Percentiles rank a stretch among this genome's conserved stretches.
phyloP scores from a whole-genome alignment of 192 early-diverging fungal species.

The Tieghemiomyces parasiticus region DNA sequence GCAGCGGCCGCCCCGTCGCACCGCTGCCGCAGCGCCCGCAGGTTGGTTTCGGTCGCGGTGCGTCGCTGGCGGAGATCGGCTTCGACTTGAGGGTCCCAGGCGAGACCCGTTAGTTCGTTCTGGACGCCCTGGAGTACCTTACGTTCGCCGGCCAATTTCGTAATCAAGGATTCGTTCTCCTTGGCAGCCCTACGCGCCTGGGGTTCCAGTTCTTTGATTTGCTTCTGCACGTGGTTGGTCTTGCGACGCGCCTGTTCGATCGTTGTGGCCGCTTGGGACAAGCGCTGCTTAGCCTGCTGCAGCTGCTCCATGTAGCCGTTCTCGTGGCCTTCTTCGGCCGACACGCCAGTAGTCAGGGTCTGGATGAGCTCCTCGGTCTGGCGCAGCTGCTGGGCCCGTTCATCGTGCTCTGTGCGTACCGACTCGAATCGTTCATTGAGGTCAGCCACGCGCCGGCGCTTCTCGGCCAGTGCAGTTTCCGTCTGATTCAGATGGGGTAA shows the following conservation, averaged over 20 bases:
- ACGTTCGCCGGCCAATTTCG: background rate
- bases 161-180: slow-evolving; percentile 45
- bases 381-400: slow-evolving; percentile 20
- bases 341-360: slow-evolving; percentile 84
- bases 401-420: slow-evolving; percentile 27
- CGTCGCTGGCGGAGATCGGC: background rate
- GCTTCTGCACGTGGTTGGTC: slow-evolving; percentile 53
- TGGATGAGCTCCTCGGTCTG: slow-evolving; percentile 71
- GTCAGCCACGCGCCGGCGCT: slow-evolving; percentile 13
- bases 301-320: slow-evolving; percentile 95
- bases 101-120: background rate
- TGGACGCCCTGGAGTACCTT: background rate
- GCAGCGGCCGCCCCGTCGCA: slow-evolving; percentile 25
- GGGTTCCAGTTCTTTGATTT: slow-evolving; percentile 48
- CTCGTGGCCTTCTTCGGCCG: slow-evolving; percentile 81
- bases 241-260: slow-evolving; percentile 74
- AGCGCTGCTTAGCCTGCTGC: slow-evolving; percentile 54
- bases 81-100: background rate
- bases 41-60: background rate
- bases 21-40: slow-evolving; percentile 23
- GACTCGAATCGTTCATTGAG: slow-evolving; percentile 19
- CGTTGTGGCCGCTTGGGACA: slow-evolving; percentile 41
- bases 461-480: slow-evolving; percentile 15
- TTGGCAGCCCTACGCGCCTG: slow-evolving; percentile 50
- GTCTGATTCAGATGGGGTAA: slow-evolving; percentile 20